Base-by-base conservation (phyloP, 768 basidiomycete species). In the Lactarius sp. region DNA sequence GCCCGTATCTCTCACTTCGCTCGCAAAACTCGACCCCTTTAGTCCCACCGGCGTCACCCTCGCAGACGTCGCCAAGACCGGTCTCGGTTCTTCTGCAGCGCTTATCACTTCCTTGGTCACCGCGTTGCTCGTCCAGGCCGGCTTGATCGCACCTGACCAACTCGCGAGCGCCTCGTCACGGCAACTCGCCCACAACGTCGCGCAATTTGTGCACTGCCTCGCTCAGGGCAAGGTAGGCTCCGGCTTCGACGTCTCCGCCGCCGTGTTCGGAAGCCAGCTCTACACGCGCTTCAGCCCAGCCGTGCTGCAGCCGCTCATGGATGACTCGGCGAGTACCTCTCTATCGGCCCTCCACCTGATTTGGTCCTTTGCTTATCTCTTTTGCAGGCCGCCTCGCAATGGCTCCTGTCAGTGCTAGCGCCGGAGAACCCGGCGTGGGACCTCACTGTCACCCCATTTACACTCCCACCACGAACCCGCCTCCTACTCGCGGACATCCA, bases 171-270 rank as follows among this genome's bases (percentile, higher is more conserved):
- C 44, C 66, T 56, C 52, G 34, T 84, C 81, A 22, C 77, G 84
- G 64, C 75, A 77, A 64, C 75, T 97, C 18, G 87, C 92, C 0
- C 97, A 99, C 75, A 98, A 97, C 73, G 81, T 92, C 49, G 87
- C 97, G 4, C 97, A 99, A 72, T 97, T 88, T 72, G 84, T 94
- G 7, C 97, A 99, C 73, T 98, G 94, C 71, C 79, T 94, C 42
- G 97, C 96, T 0, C 97, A 99, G 76, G 97, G 97, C 46, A 99
- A 99, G 76, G 88, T 99, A 16, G 97, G 97, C 36, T 94, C 91
- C 70, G 97, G 97, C 6, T 99, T 99, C 76, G 97, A 99, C 71
- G 92, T 99, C 52, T 86, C 92, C 6, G 85, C 93, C 0, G 96
- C 96, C 1, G 90, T 92, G 3, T 98, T 90, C 73, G 97, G 97